Base-by-base conservation (phyloP, 306 rosid species). In the Sphenostylis stenocarpa region DNA sequence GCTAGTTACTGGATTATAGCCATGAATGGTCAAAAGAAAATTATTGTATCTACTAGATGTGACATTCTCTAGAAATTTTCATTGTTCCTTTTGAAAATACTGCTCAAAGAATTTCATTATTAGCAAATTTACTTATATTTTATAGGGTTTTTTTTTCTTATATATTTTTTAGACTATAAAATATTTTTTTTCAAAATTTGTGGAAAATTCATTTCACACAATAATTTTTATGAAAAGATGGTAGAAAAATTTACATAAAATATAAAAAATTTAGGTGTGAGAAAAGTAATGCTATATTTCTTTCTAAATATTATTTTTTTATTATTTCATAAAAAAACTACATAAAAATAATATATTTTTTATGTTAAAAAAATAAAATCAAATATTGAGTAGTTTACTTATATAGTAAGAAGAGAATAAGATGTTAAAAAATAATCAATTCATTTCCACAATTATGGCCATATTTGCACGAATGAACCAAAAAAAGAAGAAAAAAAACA, bases 11-110 rank as follows among this genome's bases (percentile, higher is more conserved):
- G 65, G 63, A 71, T 36, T 53, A 44, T 43, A 28, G 68, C 58
- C 12, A 53, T 44, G 78, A 78, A 78, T 60, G 52, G 24, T 62
- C 17, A 17, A 51, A 23, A 36, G 53, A 38, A 78, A 71, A 49
- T 49, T 31, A 71, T n/a, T 53, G 38, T 49, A 34, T 26, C 26
- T 43, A 28, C 29, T 20, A 63, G 49, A 72, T 47, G 73, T 62
- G 38, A 58, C 58, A 58, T 34, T 49, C 45, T 48, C 4, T 53
- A 1, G 11, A 53, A 73, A 55, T 19, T 51, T 19, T 1, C 31
- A 43, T 11, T 8, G 6, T 39, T 31, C 49, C 45, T 41, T 56
- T 28, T 57, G 57, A 24, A 62, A n/a, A n/a, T n/a, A n/a, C n/a
- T n/a, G n/a, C n/a, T n/a, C n/a, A n/a, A n/a, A n/a, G n/a, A n/a